A percentile compares a stretch with the other conserved stretches of the same genome.
Conservation (phyloP, 495 filamentous ascomycete genomes). For the Pseudevernia furfuracea region DNA sequence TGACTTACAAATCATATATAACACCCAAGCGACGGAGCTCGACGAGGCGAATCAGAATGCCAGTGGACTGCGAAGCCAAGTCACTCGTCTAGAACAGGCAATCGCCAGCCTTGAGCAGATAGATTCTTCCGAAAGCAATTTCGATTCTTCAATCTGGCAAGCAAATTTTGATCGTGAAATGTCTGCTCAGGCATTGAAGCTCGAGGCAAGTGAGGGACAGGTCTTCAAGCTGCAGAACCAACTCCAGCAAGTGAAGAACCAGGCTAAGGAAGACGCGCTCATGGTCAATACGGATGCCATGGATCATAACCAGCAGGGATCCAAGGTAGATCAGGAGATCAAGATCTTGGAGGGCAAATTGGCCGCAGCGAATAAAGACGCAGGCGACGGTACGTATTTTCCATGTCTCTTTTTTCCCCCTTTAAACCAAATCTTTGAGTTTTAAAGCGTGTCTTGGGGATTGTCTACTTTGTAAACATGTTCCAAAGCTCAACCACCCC, state of each 20-base stretch:
- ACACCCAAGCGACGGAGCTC: neutral
- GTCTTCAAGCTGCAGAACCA: neutral
- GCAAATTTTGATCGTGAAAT: neutral
- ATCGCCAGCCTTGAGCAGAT: neutral
- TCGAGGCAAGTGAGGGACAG: neutral
- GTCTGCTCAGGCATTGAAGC: neutral
- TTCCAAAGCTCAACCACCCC: too few species aligned
- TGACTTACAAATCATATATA: neutral
- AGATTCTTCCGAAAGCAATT: neutral
- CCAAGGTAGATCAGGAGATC: neutral
- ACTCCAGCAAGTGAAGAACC: neutral
- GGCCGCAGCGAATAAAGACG: neutral
- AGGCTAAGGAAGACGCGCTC: neutral
- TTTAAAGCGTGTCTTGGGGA: too few species aligned
- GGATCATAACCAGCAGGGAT: neutral
- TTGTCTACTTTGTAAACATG: too few species aligned
- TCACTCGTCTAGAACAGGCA: neutral
- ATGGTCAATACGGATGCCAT: neutral
- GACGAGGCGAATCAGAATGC: neutral
- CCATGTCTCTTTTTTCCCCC: too few species aligned
- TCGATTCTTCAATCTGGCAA: neutral
- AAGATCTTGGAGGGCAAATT: neutral
- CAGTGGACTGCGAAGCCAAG: neutral
- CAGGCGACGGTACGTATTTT: too few species aligned
- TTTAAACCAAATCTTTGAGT: too few species aligned